Evolutionary conservation across 257 asterid species (phyloP), one percentile per base, ranked within the genome.

Genomic region (Vinca minor): DNA sequence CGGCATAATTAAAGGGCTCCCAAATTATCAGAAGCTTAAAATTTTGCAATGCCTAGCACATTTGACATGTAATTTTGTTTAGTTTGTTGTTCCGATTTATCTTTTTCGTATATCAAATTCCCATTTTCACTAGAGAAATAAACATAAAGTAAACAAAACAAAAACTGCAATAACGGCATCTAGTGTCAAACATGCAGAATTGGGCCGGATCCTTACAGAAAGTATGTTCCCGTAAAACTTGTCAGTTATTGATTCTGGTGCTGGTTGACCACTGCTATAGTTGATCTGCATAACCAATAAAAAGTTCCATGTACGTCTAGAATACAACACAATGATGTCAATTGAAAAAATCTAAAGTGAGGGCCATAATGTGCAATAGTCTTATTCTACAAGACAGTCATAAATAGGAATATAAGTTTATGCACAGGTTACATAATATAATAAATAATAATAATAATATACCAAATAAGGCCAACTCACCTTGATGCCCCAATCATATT

Each of bases 401-500:
- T 12, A 47, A 3, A 4, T 29, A 23, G 20, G 17, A 6, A 56
- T 32, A 56, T 1, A 17, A 18, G 20, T 17, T 14, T 21, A 32
- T 11, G 21, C 41, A 18, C 62, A 12, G 64, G n/a, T 11, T 31
- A 54, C 23, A 4, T 17, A 17, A 28, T 35, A 42, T 11, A 42
- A 42, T 11, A 42, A 13, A 13, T 42, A 42, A 42, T 13, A 42
- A 42, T 8, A 14, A 42, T 13, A 42, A 0, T 3, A 42, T 13
- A 42, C 10, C 39, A 49, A 66, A 59, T 28, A 49, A 58, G 26
- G 38, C 44, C 32, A 69, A 46, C 61, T 71, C 47, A 89, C 97
- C 98, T 93, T 93, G 79, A 93, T 93, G 68, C 99, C 99, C 99
- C 99, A 93, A 69, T 93, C 99, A 63, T 89, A 85, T 25, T 89